phyloP scores from a whole-genome alignment of 257 asterid species.

The Solanum dulcamara region DNA sequence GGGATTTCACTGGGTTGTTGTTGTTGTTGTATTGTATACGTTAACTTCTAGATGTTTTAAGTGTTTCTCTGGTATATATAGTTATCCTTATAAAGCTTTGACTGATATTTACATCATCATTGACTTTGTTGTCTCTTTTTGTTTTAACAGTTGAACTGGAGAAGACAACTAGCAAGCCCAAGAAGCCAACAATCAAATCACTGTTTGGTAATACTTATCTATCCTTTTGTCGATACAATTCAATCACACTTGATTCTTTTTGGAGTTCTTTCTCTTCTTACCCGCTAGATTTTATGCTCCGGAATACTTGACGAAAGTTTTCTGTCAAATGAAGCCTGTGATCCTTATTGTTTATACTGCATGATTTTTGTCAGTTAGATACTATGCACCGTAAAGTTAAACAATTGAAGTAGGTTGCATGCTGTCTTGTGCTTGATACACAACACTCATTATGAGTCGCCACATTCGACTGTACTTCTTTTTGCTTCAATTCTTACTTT shows the following conservation, averaged over 20 bases:
- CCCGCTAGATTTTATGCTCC: background rate
- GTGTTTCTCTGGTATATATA: background rate
- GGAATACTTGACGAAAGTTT: background rate
- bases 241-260: background rate
- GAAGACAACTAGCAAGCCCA: constrained; percentile 65
- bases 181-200: constrained; percentile 77
- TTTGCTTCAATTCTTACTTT: background rate
- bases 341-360: background rate
- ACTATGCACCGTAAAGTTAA: background rate
- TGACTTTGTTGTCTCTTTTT: background rate
- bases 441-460: background rate
- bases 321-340: background rate
- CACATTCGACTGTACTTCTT: background rate
- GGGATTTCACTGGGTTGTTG: no score
- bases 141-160: constrained; percentile 63
- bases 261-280: background rate
- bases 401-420: background rate
- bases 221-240: background rate
- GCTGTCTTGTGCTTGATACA: background rate
- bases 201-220: constrained; percentile 54
- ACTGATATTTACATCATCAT: background rate
- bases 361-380: background rate
- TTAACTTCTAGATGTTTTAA: background rate
- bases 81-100: background rate
- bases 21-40: no score